Conservation (phyloP, 202 grass and related monocot species). For the Saccharum hybrid region DNA sequence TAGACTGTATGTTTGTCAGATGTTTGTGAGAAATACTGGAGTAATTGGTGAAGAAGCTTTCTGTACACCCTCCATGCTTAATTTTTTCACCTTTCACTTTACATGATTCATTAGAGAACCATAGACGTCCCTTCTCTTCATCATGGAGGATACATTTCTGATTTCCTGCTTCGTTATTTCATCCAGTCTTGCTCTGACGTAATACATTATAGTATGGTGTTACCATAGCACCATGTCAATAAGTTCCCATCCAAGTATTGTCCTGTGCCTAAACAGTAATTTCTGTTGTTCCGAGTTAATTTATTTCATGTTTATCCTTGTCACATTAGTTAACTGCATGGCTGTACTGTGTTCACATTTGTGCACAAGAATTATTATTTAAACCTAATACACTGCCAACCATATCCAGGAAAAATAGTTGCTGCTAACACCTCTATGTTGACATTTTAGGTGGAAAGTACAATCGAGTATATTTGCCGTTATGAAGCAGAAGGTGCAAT, state of each 20-base stretch:
- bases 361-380: background rate
- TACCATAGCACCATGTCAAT: conserved; percentile 7
- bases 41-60: conserved; percentile 13
- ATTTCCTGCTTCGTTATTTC: background rate
- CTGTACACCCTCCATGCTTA: conserved; percentile 18
- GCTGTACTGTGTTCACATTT: background rate
- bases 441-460: conserved; percentile 78
- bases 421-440: conserved; percentile 33
- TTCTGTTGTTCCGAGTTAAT: background rate
- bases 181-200: background rate
- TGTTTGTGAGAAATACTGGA: conserved; percentile 15
- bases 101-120: background rate
- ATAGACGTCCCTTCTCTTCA: background rate
- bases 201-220: background rate
- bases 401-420: conserved; percentile 1
- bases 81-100: background rate
- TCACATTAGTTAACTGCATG: background rate
- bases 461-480: conserved; percentile 85
- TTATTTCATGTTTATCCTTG: background rate
- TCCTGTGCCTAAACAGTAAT: background rate
- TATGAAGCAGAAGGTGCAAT: conserved; percentile 90
- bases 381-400: background rate
- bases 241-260: conserved; percentile 5
- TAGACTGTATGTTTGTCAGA: no score
- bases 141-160: background rate